Conservation (phyloP, 2,329 filamentous ascomycete species). For the Cytospora leucostoma region DNA sequence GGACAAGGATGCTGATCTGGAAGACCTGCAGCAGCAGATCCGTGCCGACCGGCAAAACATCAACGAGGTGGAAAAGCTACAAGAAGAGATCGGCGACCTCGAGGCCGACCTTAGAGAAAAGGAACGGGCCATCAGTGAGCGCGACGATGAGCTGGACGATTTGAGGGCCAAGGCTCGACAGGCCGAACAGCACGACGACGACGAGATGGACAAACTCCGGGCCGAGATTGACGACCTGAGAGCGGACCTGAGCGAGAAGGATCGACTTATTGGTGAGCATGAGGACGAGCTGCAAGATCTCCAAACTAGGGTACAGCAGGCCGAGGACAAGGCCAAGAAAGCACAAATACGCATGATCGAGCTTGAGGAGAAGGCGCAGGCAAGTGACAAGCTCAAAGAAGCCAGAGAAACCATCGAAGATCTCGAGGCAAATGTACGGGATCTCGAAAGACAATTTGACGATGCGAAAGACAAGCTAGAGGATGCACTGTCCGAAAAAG, state of each 20-base stretch:
- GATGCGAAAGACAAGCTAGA: conserved; percentile 57
- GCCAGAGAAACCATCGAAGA: conserved; percentile 61
- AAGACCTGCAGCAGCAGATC: conserved; percentile 61
- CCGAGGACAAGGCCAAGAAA: conserved; percentile 61
- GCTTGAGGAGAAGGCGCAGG: conserved; percentile 58
- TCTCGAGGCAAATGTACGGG: conserved; percentile 56
- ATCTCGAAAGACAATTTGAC: conserved; percentile 55
- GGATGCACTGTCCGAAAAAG: conserved; percentile 55
- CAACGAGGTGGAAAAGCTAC: conserved; percentile 65
- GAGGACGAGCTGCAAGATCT: conserved; percentile 55
- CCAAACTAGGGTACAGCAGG: conserved; percentile 48
- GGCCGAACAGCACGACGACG: conserved; percentile 45
- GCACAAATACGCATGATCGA: conserved; percentile 53
- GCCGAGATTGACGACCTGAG: conserved; percentile 58
- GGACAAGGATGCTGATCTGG: conserved; percentile 60
- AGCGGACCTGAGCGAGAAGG: conserved; percentile 57
- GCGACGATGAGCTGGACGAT: conserved; percentile 73
- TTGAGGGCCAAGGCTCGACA: conserved; percentile 58
- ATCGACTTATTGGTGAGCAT: conserved; percentile 57
- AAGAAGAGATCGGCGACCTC: conserved; percentile 73
- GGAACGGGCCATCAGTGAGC: conserved; percentile 70
- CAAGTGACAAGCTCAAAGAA: conserved; percentile 54
- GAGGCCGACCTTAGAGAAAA: conserved; percentile 77
- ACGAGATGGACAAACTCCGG: conserved; percentile 42
- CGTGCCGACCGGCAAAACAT: conserved; percentile 57